Evolutionary conservation across 495 filamentous ascomycete species (phyloP).

Genomic region (Cenococcum geophilum): DNA sequence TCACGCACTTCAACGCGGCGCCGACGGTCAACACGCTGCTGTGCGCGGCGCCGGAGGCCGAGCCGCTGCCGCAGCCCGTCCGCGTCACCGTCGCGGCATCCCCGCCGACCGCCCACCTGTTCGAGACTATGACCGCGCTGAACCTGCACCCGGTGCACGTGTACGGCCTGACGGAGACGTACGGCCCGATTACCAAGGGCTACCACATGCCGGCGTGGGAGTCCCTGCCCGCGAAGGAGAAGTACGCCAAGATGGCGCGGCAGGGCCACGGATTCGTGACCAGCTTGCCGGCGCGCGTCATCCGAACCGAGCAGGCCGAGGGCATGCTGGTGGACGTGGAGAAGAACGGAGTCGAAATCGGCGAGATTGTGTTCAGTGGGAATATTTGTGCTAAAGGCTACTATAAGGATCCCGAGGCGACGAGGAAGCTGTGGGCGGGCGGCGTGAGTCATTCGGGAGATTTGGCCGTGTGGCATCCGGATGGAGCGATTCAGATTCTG

Average conservation of each 20-base stretch:
- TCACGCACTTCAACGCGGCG: slow-evolving; percentile 94
- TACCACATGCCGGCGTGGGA: slow-evolving; percentile 85
- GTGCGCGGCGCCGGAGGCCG: slow-evolving; percentile 68
- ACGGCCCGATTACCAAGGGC: slow-evolving; percentile 91
- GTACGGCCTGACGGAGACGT: slow-evolving; percentile 92
- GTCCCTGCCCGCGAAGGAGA: slow-evolving; percentile 58
- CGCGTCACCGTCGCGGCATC: slow-evolving; percentile 88
- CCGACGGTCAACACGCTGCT: slow-evolving; percentile 95
- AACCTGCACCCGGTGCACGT: slow-evolving; percentile 92
- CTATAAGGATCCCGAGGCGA: slow-evolving; percentile 84
- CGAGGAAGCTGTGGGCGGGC: slow-evolving; percentile 78
- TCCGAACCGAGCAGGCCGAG: slow-evolving; percentile 68
- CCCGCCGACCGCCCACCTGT: slow-evolving; percentile 81
- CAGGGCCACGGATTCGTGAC: slow-evolving; percentile 93
- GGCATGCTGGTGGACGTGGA: slow-evolving; percentile 67
- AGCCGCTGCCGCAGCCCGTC: slow-evolving; percentile 60
- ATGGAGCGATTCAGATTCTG: slow-evolving; percentile 85
- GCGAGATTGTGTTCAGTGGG: slow-evolving; percentile 83
- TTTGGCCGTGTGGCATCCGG: slow-evolving; percentile 83
- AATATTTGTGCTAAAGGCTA: slow-evolving; percentile 93
- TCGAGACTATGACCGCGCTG: slow-evolving; percentile 81
- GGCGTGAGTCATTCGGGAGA: slow-evolving; percentile 87
- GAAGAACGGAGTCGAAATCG: slow-evolving; percentile 80
- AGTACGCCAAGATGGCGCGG: slow-evolving; percentile 79
- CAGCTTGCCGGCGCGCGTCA: slow-evolving; percentile 70